Base-by-base conservation (phyloP, 768 basidiomycete species). In the Boletales sp. region DNA sequence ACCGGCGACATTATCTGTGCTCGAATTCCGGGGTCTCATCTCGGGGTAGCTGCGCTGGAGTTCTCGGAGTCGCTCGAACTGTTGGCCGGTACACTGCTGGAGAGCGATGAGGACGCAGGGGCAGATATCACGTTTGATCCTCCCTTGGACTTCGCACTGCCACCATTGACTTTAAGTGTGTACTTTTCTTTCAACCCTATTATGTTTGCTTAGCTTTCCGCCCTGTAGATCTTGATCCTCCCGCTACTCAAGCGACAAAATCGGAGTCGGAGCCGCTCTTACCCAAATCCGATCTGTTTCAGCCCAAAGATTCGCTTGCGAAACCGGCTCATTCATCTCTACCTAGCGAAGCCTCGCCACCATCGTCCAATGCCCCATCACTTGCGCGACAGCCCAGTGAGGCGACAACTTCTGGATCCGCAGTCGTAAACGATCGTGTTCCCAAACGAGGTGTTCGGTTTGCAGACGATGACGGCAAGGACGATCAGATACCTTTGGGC, bases 11-110 rank as follows among this genome's bases (percentile, higher is more conserved):
- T 71, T 33, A 64, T 66, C 15, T 54, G 63, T 42, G 55, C 61
- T 31, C 73, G 70, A 15, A 74, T 86, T 41, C 59, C 72, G 31
- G 77, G 82, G 44, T 70, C 76, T 15, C 65, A 73, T 30, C 64
- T 79, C 18, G 85, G 82, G 32, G 83, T 90, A 40, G 83, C 87
- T 39, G 81, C 81, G 40, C 74, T 90, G 49, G 88, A 89, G 59
- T 86, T 79, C 58, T 86, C 87, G 6, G 78, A 82, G 50, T 64
- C 74, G n/a, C 61, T 88, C 46, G 86, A 90, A 57, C 70, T 78
- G 28, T 72, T 88, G 67, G 81, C 81, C 34, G 81, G 80, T 51
- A 73, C 77, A 35, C 73, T 60, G 11, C 38, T 45, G 8, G 62
- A 58, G 47, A 47, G 25, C 11, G 50, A 47, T 17, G 58, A 57